A percentile compares a stretch with the other conserved stretches of the same genome.
phyloP scores from a whole-genome alignment of 306 rosid species.

The cucumber (Cucumis sativus) region Cucumber_9930_V3 NC_026657.2:36646001-36646500 shows the following conservation, averaged over 20 bases:
- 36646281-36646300: background rate
- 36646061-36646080: constrained; percentile 54
- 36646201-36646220: constrained; percentile 78
- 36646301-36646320: background rate
- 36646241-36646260: constrained; percentile 64
- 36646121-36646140: constrained; percentile 2
- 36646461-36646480: background rate
- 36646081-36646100: constrained; percentile 24
- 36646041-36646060: constrained; percentile 74
- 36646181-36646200: constrained; percentile 67
- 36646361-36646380: background rate
- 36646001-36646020: constrained; percentile 81
- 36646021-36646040: constrained; percentile 67
- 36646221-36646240: constrained; percentile 86
- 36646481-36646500: background rate
- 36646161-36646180: constrained; percentile 75
- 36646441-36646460: background rate
- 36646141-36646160: constrained; percentile 81
- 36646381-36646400: background rate
- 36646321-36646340: background rate
- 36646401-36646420: background rate
- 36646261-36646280: background rate
- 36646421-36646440: background rate
- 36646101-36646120: background rate
- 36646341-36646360: background rate